phyloP scores from a whole-genome alignment of 1,284 basidiomycete genomes.

The Leucoagaricus sp. region DNA sequence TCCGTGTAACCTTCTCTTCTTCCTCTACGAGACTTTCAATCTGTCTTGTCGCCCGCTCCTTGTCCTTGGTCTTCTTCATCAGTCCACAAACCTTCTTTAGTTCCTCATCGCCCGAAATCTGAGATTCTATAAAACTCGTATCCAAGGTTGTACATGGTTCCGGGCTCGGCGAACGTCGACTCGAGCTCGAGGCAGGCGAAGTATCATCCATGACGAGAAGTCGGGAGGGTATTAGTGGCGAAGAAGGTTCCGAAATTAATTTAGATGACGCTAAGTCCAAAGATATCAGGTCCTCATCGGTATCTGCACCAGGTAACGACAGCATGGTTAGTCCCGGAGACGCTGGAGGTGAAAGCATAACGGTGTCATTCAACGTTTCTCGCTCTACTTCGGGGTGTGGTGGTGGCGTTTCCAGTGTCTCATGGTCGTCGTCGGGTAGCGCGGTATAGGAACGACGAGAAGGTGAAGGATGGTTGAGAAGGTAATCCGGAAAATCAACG shows the following conservation, averaged over 20 bases:
- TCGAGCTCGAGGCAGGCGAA: not conserved
- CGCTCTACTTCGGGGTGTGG: not conserved
- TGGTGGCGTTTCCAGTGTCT: not conserved
- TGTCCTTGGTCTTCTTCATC: slow-evolving; percentile 10
- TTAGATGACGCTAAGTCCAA: slow-evolving; percentile 14
- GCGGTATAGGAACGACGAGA: slow-evolving; percentile 18
- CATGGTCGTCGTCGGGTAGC: slow-evolving; percentile 20
- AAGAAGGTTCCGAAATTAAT: not conserved
- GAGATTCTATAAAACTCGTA: not conserved
- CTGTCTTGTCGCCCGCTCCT: slow-evolving; percentile 6
- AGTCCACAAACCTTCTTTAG: slow-evolving; percentile 4
- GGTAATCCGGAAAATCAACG: slow-evolving; percentile 8
- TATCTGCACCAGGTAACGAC: slow-evolving; percentile 23
- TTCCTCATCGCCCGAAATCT: slow-evolving; percentile 5
- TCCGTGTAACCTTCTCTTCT: slow-evolving; percentile 12
- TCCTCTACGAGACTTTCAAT: slow-evolving; percentile 10
- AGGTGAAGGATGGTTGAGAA: slow-evolving; percentile 14
- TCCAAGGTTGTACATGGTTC: slow-evolving; percentile 11
- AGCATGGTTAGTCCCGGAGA: slow-evolving; percentile 15
- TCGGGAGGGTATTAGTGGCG: not conserved
- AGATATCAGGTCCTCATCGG: slow-evolving; percentile 23
- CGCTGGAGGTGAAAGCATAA: not conserved
- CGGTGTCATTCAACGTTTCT: slow-evolving; percentile 2
- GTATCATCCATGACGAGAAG: slow-evolving; percentile 9
- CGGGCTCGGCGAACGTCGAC: slow-evolving; percentile 9